Evolutionary conservation across 1,284 basidiomycete species (phyloP).

Genomic region (Tausonia pullulans): DNA sequence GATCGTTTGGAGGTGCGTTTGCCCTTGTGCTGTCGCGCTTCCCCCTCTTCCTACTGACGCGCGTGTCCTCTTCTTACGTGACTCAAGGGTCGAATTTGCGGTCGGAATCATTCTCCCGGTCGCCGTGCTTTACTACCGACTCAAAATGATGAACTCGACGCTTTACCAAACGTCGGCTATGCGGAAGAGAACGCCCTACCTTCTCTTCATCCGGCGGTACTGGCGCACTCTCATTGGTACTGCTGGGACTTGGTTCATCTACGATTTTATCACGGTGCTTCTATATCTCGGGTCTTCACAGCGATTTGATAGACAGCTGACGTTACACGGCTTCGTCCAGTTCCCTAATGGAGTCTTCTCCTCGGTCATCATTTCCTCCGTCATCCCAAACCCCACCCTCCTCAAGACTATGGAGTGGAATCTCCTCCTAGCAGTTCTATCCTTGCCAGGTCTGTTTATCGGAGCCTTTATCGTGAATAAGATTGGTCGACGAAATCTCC

Average conservation of each 20-base stretch:
- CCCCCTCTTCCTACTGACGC: too few relatives aligned
- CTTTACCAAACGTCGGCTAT: constrained; percentile 53
- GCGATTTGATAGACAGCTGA: too few relatives aligned
- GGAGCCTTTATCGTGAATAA: constrained; percentile 49
- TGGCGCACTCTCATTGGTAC: constrained; percentile 56
- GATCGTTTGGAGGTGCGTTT: constrained; percentile 45
- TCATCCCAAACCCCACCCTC: constrained; percentile 21
- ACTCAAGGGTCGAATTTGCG: constrained; percentile 59
- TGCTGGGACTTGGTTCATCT: constrained; percentile 58
- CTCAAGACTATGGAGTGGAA: constrained; percentile 49
- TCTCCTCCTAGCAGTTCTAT: constrained; percentile 51
- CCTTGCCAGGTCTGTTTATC: constrained; percentile 50
- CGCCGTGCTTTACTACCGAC: constrained; percentile 55
- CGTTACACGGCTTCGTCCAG: too few relatives aligned
- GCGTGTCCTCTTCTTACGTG: too few relatives aligned
- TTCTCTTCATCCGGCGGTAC: constrained; percentile 48
- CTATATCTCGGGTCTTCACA: neutral
- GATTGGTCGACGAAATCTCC: constrained; percentile 21
- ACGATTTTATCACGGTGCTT: constrained; percentile 45
- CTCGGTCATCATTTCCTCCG: neutral
- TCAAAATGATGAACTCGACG: constrained; percentile 53
- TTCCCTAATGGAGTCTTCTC: constrained; percentile 23
- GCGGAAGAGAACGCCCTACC: constrained; percentile 52
- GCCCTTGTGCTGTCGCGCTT: constrained; percentile 30
- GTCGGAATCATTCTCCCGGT: constrained; percentile 53